Evolutionary conservation across 768 basidiomycete species (phyloP), one percentile per base, ranked within the genome.

Genomic region (Psilocybe tampanensis): DNA sequence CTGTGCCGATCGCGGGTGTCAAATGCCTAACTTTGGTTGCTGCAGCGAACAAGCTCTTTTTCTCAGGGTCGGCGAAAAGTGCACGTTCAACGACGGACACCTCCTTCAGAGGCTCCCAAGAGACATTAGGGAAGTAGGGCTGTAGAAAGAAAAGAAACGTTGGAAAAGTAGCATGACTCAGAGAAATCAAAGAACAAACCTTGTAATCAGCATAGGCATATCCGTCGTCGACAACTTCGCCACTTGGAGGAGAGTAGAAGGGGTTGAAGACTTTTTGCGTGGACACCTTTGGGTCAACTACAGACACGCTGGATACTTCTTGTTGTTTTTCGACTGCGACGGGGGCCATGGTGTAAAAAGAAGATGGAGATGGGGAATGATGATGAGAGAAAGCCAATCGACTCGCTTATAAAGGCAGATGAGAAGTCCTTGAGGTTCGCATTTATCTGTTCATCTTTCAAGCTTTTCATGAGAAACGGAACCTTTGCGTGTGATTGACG

Each of bases 1-100:
- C 91, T 24, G 89, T 90, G 17, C 90, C 92, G 61, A 93, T 87
- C 34, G 79, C 75, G 1, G 87, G 88, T 0, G 88, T 89, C 44
- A 92, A 72, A 62, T 90, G 78, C 58, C 77, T 81, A 49, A 92
- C 83, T 66, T 86, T 89, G 54, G 76, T 76, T 11, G 86, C 90
- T 18, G 86, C 89, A 49, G 76, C 67, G 39, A 92, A 72, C 17
- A 94, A 74, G 43, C 72, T 80, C 64, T 81, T 82, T 75, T 93
- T 93, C 60, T 79, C 76, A 0, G 84, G 82, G 65, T 92, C 90
- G 7, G 90, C 90, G 44, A 74, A 75, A n/a, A 80, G 70, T 8
- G 80, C 92, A 26, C 88, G 85, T 50, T 93, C 89, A 18, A 76
- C 78, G 36, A 91, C 84, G n/a, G 76, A 61, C 4, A 85, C 49